A percentile compares a stretch with the other conserved stretches of the same genome.
These are phyloP conservation scores for Calonectria naviculata DNA, from an alignment of 2,329 filamentous ascomycete genomes.

Conservation along the genomic window DNA sequence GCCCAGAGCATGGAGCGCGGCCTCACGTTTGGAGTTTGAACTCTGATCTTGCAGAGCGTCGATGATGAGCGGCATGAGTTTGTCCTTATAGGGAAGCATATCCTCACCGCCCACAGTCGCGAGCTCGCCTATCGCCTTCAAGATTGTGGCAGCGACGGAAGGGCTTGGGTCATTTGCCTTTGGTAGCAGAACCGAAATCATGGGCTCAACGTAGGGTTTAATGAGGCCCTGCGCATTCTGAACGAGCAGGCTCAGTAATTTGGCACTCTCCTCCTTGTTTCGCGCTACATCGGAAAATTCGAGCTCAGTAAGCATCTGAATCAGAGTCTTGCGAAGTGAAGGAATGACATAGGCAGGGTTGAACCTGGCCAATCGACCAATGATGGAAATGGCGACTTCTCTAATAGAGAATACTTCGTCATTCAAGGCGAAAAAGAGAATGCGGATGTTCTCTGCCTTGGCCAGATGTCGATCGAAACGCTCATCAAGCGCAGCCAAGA, in stretches of 20 bases:
- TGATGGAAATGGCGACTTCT: slow-evolving; percentile 95
- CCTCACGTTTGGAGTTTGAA: slow-evolving; percentile 89
- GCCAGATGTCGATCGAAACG: slow-evolving; percentile 97
- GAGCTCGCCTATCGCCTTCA: slow-evolving; percentile 94
- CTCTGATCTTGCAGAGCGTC: slow-evolving; percentile 94
- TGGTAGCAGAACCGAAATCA: slow-evolving; percentile 93
- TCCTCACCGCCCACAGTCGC: slow-evolving; percentile 94
- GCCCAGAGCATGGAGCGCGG: slow-evolving; percentile 89
- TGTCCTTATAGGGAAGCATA: slow-evolving; percentile 91
- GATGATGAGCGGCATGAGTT: slow-evolving; percentile 95
- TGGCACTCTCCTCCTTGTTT: slow-evolving; percentile 97
- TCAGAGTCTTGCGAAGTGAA: slow-evolving; percentile 91
- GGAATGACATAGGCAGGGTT: slow-evolving; percentile 99
- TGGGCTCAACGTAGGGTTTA: slow-evolving; percentile 96
- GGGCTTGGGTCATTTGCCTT: slow-evolving; percentile 89
- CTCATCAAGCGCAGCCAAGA: slow-evolving; percentile 88
- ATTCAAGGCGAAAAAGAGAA: slow-evolving; percentile 93
- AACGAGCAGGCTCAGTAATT: slow-evolving; percentile 90
- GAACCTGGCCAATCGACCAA: slow-evolving; percentile 88
- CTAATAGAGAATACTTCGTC: slow-evolving; percentile 94
- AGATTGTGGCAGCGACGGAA: slow-evolving; percentile 92
- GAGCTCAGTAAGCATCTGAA: slow-evolving; percentile 95
- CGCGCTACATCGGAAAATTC: slow-evolving; percentile 94
- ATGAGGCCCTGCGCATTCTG: slow-evolving; percentile 93
- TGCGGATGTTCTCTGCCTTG: slow-evolving; percentile 96